Evolutionary conservation across 495 filamentous ascomycete species (phyloP).

Genomic region (Wilcoxina mikolae): DNA sequence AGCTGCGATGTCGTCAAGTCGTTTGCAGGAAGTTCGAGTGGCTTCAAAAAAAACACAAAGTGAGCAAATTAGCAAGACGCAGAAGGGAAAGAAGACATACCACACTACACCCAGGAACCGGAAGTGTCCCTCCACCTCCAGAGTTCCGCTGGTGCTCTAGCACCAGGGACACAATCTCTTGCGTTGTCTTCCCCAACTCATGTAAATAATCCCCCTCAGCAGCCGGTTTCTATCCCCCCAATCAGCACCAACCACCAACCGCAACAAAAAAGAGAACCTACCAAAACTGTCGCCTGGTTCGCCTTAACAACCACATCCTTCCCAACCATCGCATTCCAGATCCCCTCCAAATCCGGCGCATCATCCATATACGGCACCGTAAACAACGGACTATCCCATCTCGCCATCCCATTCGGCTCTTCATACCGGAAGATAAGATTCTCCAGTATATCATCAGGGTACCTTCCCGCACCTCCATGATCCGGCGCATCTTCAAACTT

Average conservation of each 20-base stretch:
- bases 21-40: constrained; percentile 44
- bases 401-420: constrained; percentile 84
- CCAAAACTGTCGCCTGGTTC: constrained; percentile 66
- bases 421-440: constrained; percentile 93
- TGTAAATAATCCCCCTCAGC: constrained; percentile 68
- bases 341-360: constrained; percentile 39
- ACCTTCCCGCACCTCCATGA: constrained; percentile 39
- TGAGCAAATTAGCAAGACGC: constrained; percentile 29
- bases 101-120: constrained; percentile 30
- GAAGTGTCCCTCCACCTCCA: constrained; percentile 36
- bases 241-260: too few relatives aligned
- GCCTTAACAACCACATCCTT: constrained; percentile 50
- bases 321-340: constrained; percentile 68
- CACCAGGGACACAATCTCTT: constrained; percentile 63
- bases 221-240: constrained; percentile 37
- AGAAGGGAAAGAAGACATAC: constrained; percentile 31
- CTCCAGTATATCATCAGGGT: constrained; percentile 58
- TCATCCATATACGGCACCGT: constrained; percentile 70
- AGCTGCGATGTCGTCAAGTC: constrained; percentile 56
- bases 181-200: constrained; percentile 68
- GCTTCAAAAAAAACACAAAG: too few relatives aligned
- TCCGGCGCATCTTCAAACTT: not conserved
- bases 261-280: constrained; percentile 25
- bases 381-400: constrained; percentile 92
- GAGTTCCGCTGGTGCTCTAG: constrained; percentile 47